phyloP scores from a whole-genome alignment of 2,329 filamentous ascomycete genomes.

The Cryphonectria carpinicola region DNA sequence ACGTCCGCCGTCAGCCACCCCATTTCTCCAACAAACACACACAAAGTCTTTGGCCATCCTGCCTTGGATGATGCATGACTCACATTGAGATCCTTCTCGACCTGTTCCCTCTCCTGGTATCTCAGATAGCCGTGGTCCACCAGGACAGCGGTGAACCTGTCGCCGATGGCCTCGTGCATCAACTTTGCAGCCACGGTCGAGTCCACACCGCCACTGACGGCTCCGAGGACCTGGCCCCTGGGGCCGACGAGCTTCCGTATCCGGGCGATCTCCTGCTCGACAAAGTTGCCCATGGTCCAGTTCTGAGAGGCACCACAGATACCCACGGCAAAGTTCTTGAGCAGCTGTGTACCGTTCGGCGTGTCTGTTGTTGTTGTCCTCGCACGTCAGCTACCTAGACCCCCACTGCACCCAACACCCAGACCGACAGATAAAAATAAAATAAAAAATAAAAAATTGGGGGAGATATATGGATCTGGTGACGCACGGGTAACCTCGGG shows the following conservation, averaged over 20 bases:
- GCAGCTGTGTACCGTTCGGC: conserved; percentile 67
- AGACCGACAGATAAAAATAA: neutral
- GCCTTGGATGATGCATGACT: conserved; percentile 11
- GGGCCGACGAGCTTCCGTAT: conserved; percentile 83
- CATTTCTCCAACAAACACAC: neutral
- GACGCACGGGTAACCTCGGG: conserved; percentile 65
- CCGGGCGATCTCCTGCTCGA: conserved; percentile 76
- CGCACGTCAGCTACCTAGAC: neutral
- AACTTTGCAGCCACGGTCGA: conserved; percentile 85
- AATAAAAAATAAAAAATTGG: neutral
- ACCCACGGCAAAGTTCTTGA: conserved; percentile 81
- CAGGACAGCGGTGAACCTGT: conserved; percentile 68
- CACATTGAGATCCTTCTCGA: conserved; percentile 60
- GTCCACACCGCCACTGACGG: conserved; percentile 76
- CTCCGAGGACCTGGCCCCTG: conserved; percentile 71
- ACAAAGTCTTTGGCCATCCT: neutral
- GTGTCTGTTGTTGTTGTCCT: conserved; percentile 15
- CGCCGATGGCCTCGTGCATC: conserved; percentile 84
- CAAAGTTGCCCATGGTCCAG: conserved; percentile 88
- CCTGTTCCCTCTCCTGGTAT: conserved; percentile 79
- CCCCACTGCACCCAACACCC: too few relatives aligned
- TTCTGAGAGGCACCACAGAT: conserved; percentile 78
- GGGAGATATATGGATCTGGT: neutral
- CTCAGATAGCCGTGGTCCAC: conserved; percentile 85
- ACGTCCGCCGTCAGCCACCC: conserved; percentile 43